These are phyloP conservation scores for Chaetomium globosum DNA, from an alignment of 2,329 filamentous ascomycete species.

Conservation along the genomic window DNA sequence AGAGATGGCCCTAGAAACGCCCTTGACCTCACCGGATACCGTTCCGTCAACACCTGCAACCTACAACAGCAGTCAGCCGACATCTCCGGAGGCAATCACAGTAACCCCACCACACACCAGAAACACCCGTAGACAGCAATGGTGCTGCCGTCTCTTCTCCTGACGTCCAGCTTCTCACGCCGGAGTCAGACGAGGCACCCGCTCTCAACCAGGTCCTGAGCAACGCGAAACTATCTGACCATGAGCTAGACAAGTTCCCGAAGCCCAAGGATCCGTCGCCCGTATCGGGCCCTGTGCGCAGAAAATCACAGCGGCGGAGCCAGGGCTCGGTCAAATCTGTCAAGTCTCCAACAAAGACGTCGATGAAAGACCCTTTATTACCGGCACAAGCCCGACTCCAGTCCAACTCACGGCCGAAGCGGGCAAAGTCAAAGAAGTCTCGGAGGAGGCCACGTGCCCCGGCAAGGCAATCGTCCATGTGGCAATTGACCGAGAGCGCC, in stretches of 20 bases:
- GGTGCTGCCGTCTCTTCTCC: slow-evolving; percentile 38
- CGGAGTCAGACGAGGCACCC: slow-evolving; percentile 56
- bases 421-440: slow-evolving; percentile 48
- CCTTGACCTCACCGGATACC: slow-evolving; percentile 16
- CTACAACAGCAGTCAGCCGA: slow-evolving; percentile 8
- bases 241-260: slow-evolving; percentile 28
- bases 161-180: slow-evolving; percentile 51
- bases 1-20: slow-evolving; percentile 23
- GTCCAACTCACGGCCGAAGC: slow-evolving; percentile 45
- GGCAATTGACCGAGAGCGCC: slow-evolving; percentile 60
- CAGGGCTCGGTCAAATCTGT: slow-evolving; percentile 33
- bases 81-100: slow-evolving; percentile 17
- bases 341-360: slow-evolving; percentile 36
- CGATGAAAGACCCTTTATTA: slow-evolving; percentile 32
- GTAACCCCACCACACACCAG: slow-evolving; percentile 13
- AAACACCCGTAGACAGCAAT: not conserved
- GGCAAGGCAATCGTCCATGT: slow-evolving; percentile 47
- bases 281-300: slow-evolving; percentile 25
- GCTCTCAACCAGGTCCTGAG: slow-evolving; percentile 49
- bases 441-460: slow-evolving; percentile 36
- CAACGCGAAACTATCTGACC: slow-evolving; percentile 41
- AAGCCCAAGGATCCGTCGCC: slow-evolving; percentile 23
- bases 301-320: slow-evolving; percentile 35
- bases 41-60: slow-evolving; percentile 9
- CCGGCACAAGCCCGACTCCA: slow-evolving; percentile 38